phyloP scores from a whole-genome alignment of 768 basidiomycete genomes.

The Porpolomopsis calyptriformis region DNA sequence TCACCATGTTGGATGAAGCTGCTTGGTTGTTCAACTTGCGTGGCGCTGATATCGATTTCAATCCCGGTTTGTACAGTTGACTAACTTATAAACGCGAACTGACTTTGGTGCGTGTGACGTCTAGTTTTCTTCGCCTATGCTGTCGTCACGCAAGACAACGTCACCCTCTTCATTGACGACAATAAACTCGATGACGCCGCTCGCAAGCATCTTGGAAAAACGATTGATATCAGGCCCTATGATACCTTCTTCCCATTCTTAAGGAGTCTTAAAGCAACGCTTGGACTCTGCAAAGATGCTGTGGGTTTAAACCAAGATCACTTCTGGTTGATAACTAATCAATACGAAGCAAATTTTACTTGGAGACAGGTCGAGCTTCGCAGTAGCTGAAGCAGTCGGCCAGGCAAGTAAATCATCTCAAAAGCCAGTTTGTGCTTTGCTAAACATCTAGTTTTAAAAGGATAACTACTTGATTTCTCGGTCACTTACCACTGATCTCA shows the following conservation, averaged over 20 bases:
- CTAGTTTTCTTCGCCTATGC: conserved; percentile 90
- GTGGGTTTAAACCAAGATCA: conserved; percentile 15
- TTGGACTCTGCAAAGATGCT: conserved; percentile 24
- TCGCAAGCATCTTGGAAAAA: conserved; percentile 38
- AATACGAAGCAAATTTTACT: conserved; percentile 57
- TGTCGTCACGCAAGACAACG: conserved; percentile 49
- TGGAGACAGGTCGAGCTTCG: conserved; percentile 68
- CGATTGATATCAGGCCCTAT: conserved; percentile 64
- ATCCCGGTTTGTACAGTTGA: conserved; percentile 34
- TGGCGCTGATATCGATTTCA: conserved; percentile 85
- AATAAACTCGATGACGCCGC: conserved; percentile 37
- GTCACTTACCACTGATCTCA: conserved; percentile 71
- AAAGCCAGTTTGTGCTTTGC: too few relatives aligned
- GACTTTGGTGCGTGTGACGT: not conserved
- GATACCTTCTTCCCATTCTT: conserved; percentile 56
- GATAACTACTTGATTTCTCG: conserved; percentile 49
- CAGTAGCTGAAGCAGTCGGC: conserved; percentile 73
- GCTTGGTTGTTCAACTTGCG: conserved; percentile 93
- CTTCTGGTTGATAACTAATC: conserved; percentile 1
- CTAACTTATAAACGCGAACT: too few relatives aligned
- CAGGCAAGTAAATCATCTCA: conserved; percentile 29
- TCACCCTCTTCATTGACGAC: conserved; percentile 60
- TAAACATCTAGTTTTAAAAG: conserved; percentile 21
- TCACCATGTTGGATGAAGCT: conserved; percentile 88
- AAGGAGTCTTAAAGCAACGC: conserved; percentile 30